These are phyloP conservation scores for Coriaria nepalensis DNA, from an alignment of 306 rosid genomes.

Conservation along the genomic window DNA sequence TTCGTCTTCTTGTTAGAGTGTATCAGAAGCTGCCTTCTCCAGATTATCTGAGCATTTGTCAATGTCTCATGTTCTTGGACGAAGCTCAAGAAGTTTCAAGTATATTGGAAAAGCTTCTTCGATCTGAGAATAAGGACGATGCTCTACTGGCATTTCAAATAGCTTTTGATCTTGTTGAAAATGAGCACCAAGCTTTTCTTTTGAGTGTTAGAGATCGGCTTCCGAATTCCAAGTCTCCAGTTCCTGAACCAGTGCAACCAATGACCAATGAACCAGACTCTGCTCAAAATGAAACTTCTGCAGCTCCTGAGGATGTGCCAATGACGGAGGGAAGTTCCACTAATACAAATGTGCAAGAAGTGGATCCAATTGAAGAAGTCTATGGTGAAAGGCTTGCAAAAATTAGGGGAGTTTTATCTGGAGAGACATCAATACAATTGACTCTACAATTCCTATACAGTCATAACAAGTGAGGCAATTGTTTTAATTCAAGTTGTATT, in stretches of 20 bases:
- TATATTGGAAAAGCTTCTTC: conserved; percentile 78
- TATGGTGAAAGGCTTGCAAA: conserved; percentile 73
- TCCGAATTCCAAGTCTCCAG: conserved; percentile 44
- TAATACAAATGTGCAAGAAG: conserved; percentile 27
- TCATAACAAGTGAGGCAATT: conserved; percentile 79
- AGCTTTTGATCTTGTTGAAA: conserved; percentile 92
- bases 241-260: conserved; percentile 40
- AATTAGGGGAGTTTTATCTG: conserved; percentile 84
- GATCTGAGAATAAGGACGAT: conserved; percentile 81
- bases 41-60: conserved; percentile 92
- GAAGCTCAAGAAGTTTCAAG: conserved; percentile 84
- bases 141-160: conserved; percentile 89
- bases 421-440: conserved; percentile 86
- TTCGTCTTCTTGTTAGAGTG: conserved; percentile 85
- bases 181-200: conserved; percentile 94
- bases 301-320: conserved; percentile 59
- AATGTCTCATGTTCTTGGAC: conserved; percentile 93
- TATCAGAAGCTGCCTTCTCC: conserved; percentile 89
- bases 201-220: conserved; percentile 71
- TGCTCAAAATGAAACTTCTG: conserved; percentile 37
- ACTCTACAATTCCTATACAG: conserved; percentile 88
- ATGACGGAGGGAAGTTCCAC: conserved; percentile 59
- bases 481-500: background rate
- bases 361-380: conserved; percentile 58
- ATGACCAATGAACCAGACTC: conserved; percentile 35